These are phyloP conservation scores for Phytopythium delawarense DNA, from an alignment of 352 stramenopile species.

Conservation along the genomic window DNA sequence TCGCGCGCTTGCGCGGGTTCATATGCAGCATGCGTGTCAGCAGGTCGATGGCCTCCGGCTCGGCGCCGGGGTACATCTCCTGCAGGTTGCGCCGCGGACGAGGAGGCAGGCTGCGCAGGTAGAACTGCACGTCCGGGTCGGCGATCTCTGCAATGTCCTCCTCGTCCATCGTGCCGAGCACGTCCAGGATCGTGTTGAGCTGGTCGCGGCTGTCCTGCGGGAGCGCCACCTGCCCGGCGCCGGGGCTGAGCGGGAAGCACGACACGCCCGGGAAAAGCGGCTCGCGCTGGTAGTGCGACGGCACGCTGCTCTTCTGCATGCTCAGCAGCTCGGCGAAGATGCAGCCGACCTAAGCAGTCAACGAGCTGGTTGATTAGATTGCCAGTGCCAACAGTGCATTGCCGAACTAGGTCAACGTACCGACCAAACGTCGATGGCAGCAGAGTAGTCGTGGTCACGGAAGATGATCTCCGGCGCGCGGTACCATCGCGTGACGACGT, in stretches of 20 bases:
- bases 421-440: conserved; percentile 87
- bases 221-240: conserved; percentile 64
- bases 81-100: conserved; percentile 69
- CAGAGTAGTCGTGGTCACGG: conserved; percentile 84
- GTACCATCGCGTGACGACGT: conserved; percentile 95
- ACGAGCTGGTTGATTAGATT: not conserved
- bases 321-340: conserved; percentile 95
- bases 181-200: conserved; percentile 85
- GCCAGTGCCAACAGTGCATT: not conserved
- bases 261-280: conserved; percentile 94
- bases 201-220: conserved; percentile 84
- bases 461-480: conserved; percentile 95
- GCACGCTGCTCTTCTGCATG: conserved; percentile 96
- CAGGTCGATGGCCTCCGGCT: conserved; percentile 77
- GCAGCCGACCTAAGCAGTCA: conserved; percentile 80
- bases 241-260: conserved; percentile 82
- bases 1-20: conserved; percentile 79
- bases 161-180: conserved; percentile 83
- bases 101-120: conserved; percentile 68
- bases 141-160: conserved; percentile 84
- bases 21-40: conserved; percentile 84
- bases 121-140: conserved; percentile 79
- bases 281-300: conserved; percentile 92
- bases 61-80: conserved; percentile 81
- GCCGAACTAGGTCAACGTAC: conserved; percentile 31